These are phyloP conservation scores for Pugionium cornutum DNA, from an alignment of 345 rosid genomes.

Conservation along the genomic window DNA sequence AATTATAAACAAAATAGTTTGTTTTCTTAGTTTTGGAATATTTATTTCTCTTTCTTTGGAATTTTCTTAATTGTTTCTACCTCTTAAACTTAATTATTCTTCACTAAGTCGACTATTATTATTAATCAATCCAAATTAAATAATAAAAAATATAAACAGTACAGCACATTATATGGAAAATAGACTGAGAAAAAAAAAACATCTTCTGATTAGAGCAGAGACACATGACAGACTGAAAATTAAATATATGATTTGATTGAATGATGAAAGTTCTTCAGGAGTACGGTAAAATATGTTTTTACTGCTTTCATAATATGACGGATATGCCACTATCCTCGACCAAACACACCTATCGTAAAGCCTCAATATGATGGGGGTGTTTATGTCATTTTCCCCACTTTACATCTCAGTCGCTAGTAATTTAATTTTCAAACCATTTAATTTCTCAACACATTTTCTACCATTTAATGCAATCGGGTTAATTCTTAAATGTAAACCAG, in stretches of 20 bases:
- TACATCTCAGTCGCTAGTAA: no score
- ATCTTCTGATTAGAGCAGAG: constrained; percentile 38
- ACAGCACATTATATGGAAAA: constrained; percentile 38
- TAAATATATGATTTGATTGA: constrained; percentile 30
- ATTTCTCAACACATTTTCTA: background rate
- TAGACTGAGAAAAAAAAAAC: constrained; percentile 28
- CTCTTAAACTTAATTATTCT: no score
- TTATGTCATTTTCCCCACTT: constrained; percentile 14
- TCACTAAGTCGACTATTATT: no score
- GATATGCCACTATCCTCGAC: background rate
- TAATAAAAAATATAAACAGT: constrained; percentile 17
- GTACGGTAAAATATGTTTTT: constrained; percentile 41
- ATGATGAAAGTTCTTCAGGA: constrained; percentile 39
- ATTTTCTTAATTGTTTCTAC: no score
- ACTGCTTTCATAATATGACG: background rate
- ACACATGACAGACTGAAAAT: constrained; percentile 36
- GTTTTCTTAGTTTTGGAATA: no score
- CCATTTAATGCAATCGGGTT: constrained; percentile 4
- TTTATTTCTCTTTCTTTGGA: no score
- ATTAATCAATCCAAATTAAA: background rate
- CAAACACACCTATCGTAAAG: background rate
- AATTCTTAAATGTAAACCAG: constrained; percentile 24
- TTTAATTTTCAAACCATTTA: no score
- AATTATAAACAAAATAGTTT: no score
- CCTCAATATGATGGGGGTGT: background rate